Percentiles rank a stretch among this genome's conserved stretches.
Evolutionary conservation across 805 yeast species (phyloP).

Genomic region (Yamadazyma olivae): DNA sequence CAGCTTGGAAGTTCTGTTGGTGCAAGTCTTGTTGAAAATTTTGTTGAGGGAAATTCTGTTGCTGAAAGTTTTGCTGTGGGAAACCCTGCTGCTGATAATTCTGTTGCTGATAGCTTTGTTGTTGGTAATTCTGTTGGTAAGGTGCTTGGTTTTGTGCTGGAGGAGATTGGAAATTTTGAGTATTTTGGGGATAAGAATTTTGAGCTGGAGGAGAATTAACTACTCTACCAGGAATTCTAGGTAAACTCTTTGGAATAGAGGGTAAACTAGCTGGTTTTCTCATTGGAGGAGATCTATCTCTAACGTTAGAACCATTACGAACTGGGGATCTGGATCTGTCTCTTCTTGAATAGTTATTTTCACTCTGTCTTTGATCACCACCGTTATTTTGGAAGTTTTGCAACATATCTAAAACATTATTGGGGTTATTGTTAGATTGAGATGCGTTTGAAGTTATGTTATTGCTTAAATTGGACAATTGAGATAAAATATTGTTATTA

Average conservation of each 20-base stretch:
- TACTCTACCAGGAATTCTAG: conserved; percentile 6
- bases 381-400: conserved; percentile 12
- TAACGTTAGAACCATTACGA: conserved; percentile 17
- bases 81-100: conserved; percentile 8
- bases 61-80: conserved; percentile 7
- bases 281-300: conserved; percentile 25
- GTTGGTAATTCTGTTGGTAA: conserved; percentile 1
- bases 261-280: conserved; percentile 13
- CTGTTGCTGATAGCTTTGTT: too few relatives aligned
- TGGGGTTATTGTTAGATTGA: conserved; percentile 23
- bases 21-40: too few relatives aligned
- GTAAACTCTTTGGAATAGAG: conserved; percentile 11
- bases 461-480: conserved; percentile 34
- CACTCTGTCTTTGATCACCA: conserved; percentile 16
- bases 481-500: conserved; percentile 37
- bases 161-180: too few relatives aligned
- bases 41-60: conserved; percentile 1
- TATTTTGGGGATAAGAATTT: conserved; percentile 4
- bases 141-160: conserved; percentile 6
- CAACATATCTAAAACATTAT: conserved; percentile 5
- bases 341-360: conserved; percentile 46
- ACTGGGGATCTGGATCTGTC: conserved; percentile 55
- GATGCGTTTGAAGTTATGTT: conserved; percentile 17
- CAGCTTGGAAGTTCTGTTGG: conserved; percentile 2
- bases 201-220: conserved; percentile 6